Conservation (phyloP, 768 basidiomycete species). For the Chalciporus pseudorubinellus region DNA sequence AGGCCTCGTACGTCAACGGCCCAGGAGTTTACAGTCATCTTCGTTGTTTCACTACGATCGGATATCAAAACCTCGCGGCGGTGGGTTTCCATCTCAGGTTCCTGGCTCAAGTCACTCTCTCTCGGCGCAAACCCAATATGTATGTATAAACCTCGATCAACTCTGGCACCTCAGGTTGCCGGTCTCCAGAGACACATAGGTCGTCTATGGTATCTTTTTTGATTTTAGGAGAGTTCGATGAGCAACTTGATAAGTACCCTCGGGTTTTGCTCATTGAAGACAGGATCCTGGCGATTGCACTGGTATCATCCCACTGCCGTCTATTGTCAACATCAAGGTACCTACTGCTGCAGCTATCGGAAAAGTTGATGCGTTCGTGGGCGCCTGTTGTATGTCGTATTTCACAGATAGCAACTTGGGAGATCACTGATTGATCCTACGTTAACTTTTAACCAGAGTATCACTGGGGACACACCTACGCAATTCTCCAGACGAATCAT, state of each 20-base stretch:
- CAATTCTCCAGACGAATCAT: too few relatives aligned
- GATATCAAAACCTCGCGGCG: too few relatives aligned
- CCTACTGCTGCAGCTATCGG: conserved; percentile 85
- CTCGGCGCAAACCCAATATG: too few relatives aligned
- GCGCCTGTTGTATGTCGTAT: conserved; percentile 65
- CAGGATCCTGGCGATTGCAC: conserved; percentile 83
- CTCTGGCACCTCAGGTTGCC: too few relatives aligned
- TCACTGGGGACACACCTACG: conserved; percentile 44
- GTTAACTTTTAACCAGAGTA: conserved; percentile 64
- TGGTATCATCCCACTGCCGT: conserved; percentile 83
- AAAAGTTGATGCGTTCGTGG: conserved; percentile 80
- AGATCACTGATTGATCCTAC: conserved; percentile 4
- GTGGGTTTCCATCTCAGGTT: too few relatives aligned
- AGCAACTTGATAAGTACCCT: conserved; percentile 9
- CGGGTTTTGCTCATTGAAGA: background rate
- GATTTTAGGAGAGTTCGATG: conserved; percentile 82
- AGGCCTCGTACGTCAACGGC: too few relatives aligned
- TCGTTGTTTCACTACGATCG: too few relatives aligned
- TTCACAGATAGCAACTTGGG: background rate
- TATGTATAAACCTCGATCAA: too few relatives aligned
- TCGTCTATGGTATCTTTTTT: conserved; percentile 91
- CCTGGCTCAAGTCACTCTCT: too few relatives aligned
- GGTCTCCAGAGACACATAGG: too few relatives aligned
- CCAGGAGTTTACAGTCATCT: too few relatives aligned
- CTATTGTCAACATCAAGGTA: conserved; percentile 82